phyloP scores from a whole-genome alignment of 2,329 filamentous ascomycete species.

The Neospermospora avenae region DNA sequence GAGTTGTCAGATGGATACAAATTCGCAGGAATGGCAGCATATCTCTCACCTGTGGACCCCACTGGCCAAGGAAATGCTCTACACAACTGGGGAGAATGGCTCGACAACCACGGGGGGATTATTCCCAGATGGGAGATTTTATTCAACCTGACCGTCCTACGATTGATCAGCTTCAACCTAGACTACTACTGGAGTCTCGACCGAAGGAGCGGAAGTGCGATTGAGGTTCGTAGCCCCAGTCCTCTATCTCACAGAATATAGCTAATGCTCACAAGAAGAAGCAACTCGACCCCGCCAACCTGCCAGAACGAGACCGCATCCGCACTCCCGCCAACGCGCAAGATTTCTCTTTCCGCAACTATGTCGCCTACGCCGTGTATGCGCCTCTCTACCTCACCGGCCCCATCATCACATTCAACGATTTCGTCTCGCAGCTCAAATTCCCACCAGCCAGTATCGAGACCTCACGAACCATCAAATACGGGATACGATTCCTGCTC shows the following conservation, averaged over 20 bases:
- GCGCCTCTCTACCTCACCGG: slow-evolving; percentile 90
- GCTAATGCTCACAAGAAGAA: slow-evolving; percentile 89
- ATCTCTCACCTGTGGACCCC: slow-evolving; percentile 40
- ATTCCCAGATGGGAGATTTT: slow-evolving; percentile 92
- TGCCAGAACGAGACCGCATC: slow-evolving; percentile 87
- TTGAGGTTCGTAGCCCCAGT: slow-evolving; percentile 66
- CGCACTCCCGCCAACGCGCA: slow-evolving; percentile 65
- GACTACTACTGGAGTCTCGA: slow-evolving; percentile 93
- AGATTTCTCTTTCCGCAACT: slow-evolving; percentile 81
- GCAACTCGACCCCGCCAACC: slow-evolving; percentile 80
- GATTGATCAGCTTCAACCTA: slow-evolving; percentile 93
- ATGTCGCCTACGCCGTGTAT: slow-evolving; percentile 85
- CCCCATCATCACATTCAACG: slow-evolving; percentile 95
- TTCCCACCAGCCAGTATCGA: slow-evolving; percentile 72
- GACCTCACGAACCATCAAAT: slow-evolving; percentile 67
- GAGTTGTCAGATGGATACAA: slow-evolving; percentile 78
- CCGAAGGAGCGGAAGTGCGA: slow-evolving; percentile 56
- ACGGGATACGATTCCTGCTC: slow-evolving; percentile 77
- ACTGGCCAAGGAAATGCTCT: slow-evolving; percentile 10
- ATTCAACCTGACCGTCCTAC: slow-evolving; percentile 92
- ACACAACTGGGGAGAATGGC: slow-evolving; percentile 57
- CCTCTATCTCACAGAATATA: slow-evolving; percentile 2
- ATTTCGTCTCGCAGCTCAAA: slow-evolving; percentile 85
- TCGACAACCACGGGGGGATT: slow-evolving; percentile 81
- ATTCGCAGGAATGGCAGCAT: slow-evolving; percentile 58